Evolutionary conservation across 164 flowering plant genomes (phyloP), one percentile per base, ranked within the genome.

Genomic region (Stephania cephalantha): DNA sequence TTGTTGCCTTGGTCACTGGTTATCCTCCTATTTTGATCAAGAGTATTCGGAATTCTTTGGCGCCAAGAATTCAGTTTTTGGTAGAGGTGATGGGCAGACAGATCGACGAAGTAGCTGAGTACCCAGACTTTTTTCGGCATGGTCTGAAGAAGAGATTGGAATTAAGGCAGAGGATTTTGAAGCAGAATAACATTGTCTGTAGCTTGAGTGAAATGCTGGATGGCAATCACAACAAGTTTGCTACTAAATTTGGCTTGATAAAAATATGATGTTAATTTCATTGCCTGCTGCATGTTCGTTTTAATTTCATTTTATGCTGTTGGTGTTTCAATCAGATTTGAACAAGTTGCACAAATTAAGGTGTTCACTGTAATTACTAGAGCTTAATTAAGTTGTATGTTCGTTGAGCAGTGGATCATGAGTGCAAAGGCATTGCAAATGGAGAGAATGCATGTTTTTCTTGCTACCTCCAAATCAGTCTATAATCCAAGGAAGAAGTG

Each of bases 201-300:
- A 90, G 91, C 87, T 84, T 95, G 84, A 87, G 87, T 77, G 98
- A 95, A 68, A 91, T 95, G 95, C 85, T 95, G 79, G 90, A 88
- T 22, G 88, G 91, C 81, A 91, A 86, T 79, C 86, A 86, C 44
- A 89, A 86, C 84, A 95, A 88, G 84, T 95, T 95, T 78, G 71
- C 71, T 7, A 5, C 82, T 73, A 92, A 87, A 79, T 90, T 86
- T 78, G 88, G 90, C 61, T 79, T 83, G 73, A 53, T 75, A 18
- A 77, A 78, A 79, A 80, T 35, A 0, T 35, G 42, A 35, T 35
- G 42, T 35, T 35, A 35, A 35, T 35, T 35, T 35, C 42, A 35
- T 35, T 35, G 2, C 0, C 2, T 35, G 42, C 42, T 35, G 42
- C 25, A 25, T 25, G 42, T 35, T 35, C 42, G 1, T 35, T 35